Base-by-base conservation (phyloP, 2,329 filamentous ascomycete species). In the Fusarium sp. region DNA sequence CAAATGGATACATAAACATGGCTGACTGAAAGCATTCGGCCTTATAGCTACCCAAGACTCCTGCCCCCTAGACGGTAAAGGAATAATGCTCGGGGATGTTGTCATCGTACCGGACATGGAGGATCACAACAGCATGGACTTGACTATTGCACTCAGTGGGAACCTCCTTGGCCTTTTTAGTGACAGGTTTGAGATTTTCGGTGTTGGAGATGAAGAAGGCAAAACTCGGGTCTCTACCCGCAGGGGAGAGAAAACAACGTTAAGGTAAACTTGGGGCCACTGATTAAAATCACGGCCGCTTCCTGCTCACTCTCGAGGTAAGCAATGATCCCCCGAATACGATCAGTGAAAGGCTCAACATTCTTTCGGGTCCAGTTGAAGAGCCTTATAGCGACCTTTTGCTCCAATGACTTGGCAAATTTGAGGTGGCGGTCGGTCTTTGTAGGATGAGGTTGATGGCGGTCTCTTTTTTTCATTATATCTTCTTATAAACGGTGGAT, bases 351-450 rank as follows among this genome's bases (percentile, higher is more conserved):
- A n/a, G 11, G n/a, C 11, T 6, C n/a, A 22, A 14, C 3, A 42
- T 14, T n/a, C 2, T 14, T 20, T 14, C 18, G 6, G 9, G 8
- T 6, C 38, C n/a, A 14, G 38, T 20, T n/a, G n/a, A 11, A 8
- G 18, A 20, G 10, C 12, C 14, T 20, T 3, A 12, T 9, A n/a
- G 10, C 6, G n/a, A 42, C 6, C 6, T 6, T 42, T 42, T 7
- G 2, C 38, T 3, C 9, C 2, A 20, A n/a, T 2, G 1, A 20
- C 2, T 42, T 9, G 6, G 38, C 10, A 3, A 20, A 8, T n/a
- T 20, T 42, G 38, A 6, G 5, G 18, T n/a, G n/a, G 38, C n/a
- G 38, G 18, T 20, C n/a, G 6, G 10, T 42, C 38, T 14, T 8
- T 8, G 8, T 8, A 1, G 14, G 15, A 16, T 4, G 15, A 15